Conservation (phyloP, 106 monocot species). For the Platanthera zijinensis region DNA sequence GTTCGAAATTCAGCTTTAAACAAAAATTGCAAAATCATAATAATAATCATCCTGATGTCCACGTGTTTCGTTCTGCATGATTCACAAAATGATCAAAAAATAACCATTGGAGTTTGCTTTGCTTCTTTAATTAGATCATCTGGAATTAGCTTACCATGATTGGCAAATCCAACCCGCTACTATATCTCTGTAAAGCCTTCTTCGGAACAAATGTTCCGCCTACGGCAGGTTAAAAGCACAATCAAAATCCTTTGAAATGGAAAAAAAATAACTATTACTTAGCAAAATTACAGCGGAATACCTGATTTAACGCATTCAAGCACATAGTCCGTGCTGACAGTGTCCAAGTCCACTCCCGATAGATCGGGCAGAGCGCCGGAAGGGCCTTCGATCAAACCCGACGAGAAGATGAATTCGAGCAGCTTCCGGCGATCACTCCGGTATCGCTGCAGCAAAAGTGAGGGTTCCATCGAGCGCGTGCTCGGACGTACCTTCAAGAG, state of each 20-base stretch:
- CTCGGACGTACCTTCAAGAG: neutral
- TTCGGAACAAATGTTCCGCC: constrained; percentile 48
- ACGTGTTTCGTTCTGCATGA: neutral
- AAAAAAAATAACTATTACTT: neutral
- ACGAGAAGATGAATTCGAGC: constrained; percentile 55
- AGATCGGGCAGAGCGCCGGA: constrained; percentile 18
- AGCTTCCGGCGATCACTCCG: constrained; percentile 56
- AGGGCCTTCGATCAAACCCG: constrained; percentile 16
- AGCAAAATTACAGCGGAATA: constrained; percentile 1
- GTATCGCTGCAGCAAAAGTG: constrained; percentile 33
- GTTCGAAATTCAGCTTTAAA: neutral
- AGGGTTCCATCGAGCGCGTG: constrained; percentile 31
- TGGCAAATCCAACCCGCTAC: constrained; percentile 36
- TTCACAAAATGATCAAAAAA: neutral
- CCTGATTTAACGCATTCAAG: constrained; percentile 52
- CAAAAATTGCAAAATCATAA: neutral
- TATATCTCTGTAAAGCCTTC: constrained; percentile 38
- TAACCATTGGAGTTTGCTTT: neutral
- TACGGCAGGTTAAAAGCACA: constrained; percentile 15
- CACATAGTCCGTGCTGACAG: constrained; percentile 52
- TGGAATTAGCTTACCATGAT: constrained; percentile 34
- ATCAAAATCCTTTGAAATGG: neutral
- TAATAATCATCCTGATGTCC: neutral
- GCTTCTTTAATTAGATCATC: neutral
- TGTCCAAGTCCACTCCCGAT: constrained; percentile 49